phyloP scores from a whole-genome alignment of 108 stramenopile genomes.

The Chaetoceros tenuissimus region DNA sequence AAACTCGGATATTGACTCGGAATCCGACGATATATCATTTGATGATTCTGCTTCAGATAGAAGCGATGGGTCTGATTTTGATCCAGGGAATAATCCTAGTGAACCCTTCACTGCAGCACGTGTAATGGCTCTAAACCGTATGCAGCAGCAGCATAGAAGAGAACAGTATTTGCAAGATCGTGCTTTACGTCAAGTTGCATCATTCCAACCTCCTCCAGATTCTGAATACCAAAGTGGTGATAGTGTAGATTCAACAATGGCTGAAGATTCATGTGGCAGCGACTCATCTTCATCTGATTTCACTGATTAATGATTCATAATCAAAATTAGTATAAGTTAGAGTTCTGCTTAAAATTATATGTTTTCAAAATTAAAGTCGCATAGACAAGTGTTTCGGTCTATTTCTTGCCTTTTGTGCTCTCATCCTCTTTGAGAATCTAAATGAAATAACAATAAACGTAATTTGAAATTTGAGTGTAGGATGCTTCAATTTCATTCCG shows the following conservation, averaged over 20 bases:
- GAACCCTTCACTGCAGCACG: slow-evolving; percentile 46
- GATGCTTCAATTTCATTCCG: no score
- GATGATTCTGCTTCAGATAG: slow-evolving; percentile 62
- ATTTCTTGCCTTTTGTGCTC: not conserved
- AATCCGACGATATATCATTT: slow-evolving; percentile 53
- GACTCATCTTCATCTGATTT: slow-evolving; percentile 50
- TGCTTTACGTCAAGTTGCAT: slow-evolving; percentile 8
- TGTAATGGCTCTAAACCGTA: slow-evolving; percentile 44
- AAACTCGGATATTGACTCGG: slow-evolving; percentile 46
- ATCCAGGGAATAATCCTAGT: not conserved
- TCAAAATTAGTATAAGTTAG: not conserved
- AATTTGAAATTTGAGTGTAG: no score
- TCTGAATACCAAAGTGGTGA: slow-evolving; percentile 44
- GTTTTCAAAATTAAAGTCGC: not conserved
- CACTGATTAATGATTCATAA: slow-evolving; percentile 20
- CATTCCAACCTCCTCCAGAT: slow-evolving; percentile 29
- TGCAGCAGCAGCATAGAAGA: slow-evolving; percentile 43
- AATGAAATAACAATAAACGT: not conserved
- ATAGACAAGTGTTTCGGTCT: not conserved
- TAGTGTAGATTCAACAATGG: slow-evolving; percentile 31
- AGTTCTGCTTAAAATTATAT: not conserved
- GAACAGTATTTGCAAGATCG: slow-evolving; percentile 13
- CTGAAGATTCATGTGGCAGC: slow-evolving; percentile 49
- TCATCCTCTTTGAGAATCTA: not conserved
- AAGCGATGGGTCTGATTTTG: slow-evolving; percentile 39